Conservation (phyloP, 108 stramenopile species). For the Cyclostephanos tholiformis region DNA sequence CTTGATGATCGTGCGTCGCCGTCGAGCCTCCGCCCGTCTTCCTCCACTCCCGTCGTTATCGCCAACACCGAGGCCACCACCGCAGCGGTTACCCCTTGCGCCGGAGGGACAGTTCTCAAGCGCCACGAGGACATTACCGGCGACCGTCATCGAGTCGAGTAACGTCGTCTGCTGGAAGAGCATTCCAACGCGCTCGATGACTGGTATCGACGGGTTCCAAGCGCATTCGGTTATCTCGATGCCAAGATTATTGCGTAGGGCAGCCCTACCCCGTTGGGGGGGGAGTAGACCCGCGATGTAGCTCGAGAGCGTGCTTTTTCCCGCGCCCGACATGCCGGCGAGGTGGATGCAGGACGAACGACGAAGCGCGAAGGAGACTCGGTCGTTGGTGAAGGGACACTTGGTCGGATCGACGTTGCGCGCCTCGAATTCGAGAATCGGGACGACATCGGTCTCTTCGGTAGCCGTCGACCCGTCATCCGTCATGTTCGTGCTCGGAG, state of each 20-base stretch:
- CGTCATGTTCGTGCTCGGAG: no score
- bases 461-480: background rate
- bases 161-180: constrained; percentile 85
- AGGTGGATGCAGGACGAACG: constrained; percentile 64
- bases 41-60: constrained; percentile 1
- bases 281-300: constrained; percentile 61
- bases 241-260: constrained; percentile 44
- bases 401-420: constrained; percentile 33
- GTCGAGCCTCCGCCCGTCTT: background rate
- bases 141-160: constrained; percentile 77
- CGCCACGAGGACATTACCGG: constrained; percentile 73
- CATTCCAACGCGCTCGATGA: constrained; percentile 68
- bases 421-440: constrained; percentile 42
- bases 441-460: background rate
- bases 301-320: constrained; percentile 73
- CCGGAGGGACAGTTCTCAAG: constrained; percentile 52
- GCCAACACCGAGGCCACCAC: background rate
- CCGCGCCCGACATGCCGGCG: constrained; percentile 61
- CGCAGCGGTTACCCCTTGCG: constrained; percentile 3
- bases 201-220: constrained; percentile 58
- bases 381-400: constrained; percentile 69
- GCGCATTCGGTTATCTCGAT: constrained; percentile 48
- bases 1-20: constrained; percentile 50
- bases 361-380: constrained; percentile 56
- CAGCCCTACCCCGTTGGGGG: constrained; percentile 18